A percentile compares a stretch with the other conserved stretches of the same genome.
phyloP scores from a whole-genome alignment of 1,284 basidiomycete species.

The Schizophyllum commune region DNA sequence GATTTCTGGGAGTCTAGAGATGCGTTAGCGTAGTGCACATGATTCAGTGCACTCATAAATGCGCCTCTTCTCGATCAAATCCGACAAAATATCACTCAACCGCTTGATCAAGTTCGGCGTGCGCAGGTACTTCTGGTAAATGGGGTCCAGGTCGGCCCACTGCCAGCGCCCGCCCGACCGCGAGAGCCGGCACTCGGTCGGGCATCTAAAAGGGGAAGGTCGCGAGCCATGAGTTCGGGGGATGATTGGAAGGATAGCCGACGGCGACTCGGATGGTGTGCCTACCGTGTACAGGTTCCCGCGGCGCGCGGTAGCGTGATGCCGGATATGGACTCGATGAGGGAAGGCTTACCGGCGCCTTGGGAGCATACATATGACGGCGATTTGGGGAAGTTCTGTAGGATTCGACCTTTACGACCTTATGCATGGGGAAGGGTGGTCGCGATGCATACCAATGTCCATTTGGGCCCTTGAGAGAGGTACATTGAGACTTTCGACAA shows the following conservation, averaged over 20 bases:
- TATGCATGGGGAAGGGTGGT: not conserved
- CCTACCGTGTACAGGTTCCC: constrained; percentile 56
- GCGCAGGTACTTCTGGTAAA: constrained; percentile 44
- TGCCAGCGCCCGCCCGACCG: constrained; percentile 43
- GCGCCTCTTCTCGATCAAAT: constrained; percentile 52
- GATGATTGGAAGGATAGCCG: not conserved
- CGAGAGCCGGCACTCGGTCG: constrained; percentile 59
- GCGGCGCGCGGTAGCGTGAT: constrained; percentile 58
- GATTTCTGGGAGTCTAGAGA: constrained; percentile 52
- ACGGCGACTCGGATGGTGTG: not conserved
- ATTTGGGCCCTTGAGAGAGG: not conserved
- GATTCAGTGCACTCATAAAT: constrained; percentile 43
- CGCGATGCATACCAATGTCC: not conserved
- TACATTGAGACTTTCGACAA: not conserved
- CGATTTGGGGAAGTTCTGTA: constrained; percentile 65
- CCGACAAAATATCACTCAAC: constrained; percentile 46
- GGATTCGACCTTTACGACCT: not conserved
- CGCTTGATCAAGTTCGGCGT: constrained; percentile 47
- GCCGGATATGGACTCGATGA: constrained; percentile 69
- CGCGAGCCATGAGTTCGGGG: not conserved
- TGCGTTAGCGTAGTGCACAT: constrained; percentile 36
- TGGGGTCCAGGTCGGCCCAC: constrained; percentile 31
- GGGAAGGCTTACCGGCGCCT: constrained; percentile 65
- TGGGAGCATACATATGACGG: constrained; percentile 61
- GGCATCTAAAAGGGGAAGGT: constrained; percentile 40